A percentile compares a stretch with the other conserved stretches of the same genome.
Conservation (phyloP, 805 yeast genomes). For the Yamadazyma sp. region DNA sequence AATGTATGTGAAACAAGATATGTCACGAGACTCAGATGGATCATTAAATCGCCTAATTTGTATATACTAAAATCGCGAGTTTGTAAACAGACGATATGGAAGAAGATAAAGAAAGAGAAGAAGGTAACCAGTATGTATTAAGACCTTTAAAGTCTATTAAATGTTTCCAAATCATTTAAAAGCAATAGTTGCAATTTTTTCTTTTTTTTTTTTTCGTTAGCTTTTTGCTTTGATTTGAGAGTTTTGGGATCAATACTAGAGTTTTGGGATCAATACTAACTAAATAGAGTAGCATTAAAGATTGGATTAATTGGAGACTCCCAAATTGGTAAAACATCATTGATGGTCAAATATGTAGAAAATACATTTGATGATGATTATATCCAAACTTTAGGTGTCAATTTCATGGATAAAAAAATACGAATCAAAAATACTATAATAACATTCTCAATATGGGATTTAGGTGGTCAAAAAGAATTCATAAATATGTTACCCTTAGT, state of each 20-base stretch:
- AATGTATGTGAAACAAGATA: too few species aligned
- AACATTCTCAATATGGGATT: slow-evolving; percentile 90
- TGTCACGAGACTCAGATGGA: too few species aligned
- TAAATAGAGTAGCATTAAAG: slow-evolving; percentile 60
- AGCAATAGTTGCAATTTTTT: too few species aligned
- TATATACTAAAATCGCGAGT: background rate
- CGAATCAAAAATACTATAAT: slow-evolving; percentile 82
- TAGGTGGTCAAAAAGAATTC: slow-evolving; percentile 94
- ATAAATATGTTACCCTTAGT: slow-evolving; percentile 94
- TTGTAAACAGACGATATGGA: slow-evolving; percentile 10
- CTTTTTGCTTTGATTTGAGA: background rate
- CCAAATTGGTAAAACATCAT: slow-evolving; percentile 91
- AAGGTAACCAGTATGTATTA: slow-evolving; percentile 15
- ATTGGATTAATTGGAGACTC: slow-evolving; percentile 95
- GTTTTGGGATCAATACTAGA: background rate
- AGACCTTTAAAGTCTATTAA: too few species aligned
- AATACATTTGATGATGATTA: slow-evolving; percentile 89
- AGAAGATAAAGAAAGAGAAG: slow-evolving; percentile 9
- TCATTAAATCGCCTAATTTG: background rate
- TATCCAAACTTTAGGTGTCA: slow-evolving; percentile 92
- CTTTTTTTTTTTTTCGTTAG: background rate
- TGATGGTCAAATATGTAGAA: slow-evolving; percentile 97
- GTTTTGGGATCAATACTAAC: slow-evolving; percentile 17
- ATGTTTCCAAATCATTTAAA: background rate
- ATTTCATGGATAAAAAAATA: slow-evolving; percentile 88